Base-by-base conservation (phyloP, 176 grass and related monocot species). In the Carex myosuroides region DNA sequence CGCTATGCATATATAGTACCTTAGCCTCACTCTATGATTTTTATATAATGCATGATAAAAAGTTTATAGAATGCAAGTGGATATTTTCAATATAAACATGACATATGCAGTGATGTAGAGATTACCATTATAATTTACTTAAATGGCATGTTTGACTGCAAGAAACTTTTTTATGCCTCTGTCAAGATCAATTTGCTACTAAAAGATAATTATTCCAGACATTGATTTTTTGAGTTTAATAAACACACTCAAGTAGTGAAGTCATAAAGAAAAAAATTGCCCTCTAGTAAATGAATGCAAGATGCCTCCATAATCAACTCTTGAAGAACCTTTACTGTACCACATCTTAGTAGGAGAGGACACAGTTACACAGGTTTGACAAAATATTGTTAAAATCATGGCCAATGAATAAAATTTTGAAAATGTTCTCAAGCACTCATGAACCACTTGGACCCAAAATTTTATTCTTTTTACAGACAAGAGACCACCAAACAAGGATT, bases 321-420 rank as follows among this genome's bases (percentile, higher is more conserved):
- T 62, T 3, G 8, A 52, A 29, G 14, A 68, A 30, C n/a, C 17
- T 65, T 67, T 65, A 75, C 17, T 26, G 52, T 21, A 3, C 76
- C 21, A 26, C 75, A 21, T 79, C 52, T 60, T 56, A 60, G 17
- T 30, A 3, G 76, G 76, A 54, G 21, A 83, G 21, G 61, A 54
- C 18, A 53, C 20, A 64, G 20, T 50, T 24, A 54, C 41, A 0
- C 61, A 68, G 63, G 13, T 69, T 83, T 83, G 48, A 65, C 39
- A 66, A 83, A 42, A 44, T 64, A 79, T 79, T 79, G 44, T 79
- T 9, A 79, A 63, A 81, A 21, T 11, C 3, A 41, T 1, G 16
- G 30, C 22, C 20, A 29, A 64, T 64, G 74, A 79, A 81, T 81
- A 63, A 81, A 81, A 57, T 24, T 35, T 79, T 63, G 22, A 32